A percentile compares a stretch with the other conserved stretches of the same genome.
Evolutionary conservation across 2,329 filamentous ascomycete species (phyloP).

Genomic region (Ophiocordyceps robertsii): DNA sequence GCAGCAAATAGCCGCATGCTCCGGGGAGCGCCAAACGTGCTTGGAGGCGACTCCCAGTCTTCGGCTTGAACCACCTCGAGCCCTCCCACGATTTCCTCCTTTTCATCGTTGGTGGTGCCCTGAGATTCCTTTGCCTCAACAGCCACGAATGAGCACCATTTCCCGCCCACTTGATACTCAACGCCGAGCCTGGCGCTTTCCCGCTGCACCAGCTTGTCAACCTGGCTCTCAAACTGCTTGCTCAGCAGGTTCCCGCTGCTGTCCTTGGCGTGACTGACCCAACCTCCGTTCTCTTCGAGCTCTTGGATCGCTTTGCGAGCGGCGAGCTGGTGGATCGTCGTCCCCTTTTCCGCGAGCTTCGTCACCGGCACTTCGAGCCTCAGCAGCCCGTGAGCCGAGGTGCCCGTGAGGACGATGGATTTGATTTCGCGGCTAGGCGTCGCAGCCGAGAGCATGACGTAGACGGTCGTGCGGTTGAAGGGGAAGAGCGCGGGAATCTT

Average conservation of each 20-base stretch:
- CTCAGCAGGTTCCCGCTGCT: slow-evolving; percentile 28
- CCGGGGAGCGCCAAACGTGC: no score
- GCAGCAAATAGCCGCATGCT: no score
- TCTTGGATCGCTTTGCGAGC: slow-evolving; percentile 55
- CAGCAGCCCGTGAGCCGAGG: slow-evolving; percentile 42
- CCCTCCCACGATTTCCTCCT: not conserved
- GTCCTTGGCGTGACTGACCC: slow-evolving; percentile 41
- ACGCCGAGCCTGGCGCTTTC: slow-evolving; percentile 55
- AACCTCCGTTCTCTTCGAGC: slow-evolving; percentile 57
- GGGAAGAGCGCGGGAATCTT: slow-evolving; percentile 52
- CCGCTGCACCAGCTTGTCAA: slow-evolving; percentile 46
- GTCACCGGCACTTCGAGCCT: slow-evolving; percentile 51
- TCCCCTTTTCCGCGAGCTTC: slow-evolving; percentile 25
- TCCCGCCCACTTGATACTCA: slow-evolving; percentile 52
- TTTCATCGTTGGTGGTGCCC: not conserved
- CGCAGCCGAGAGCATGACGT: slow-evolving; percentile 47
- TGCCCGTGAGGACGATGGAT: slow-evolving; percentile 45
- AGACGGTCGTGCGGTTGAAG: slow-evolving; percentile 51
- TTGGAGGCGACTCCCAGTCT: not conserved
- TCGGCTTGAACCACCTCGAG: not conserved
- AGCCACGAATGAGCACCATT: slow-evolving; percentile 63
- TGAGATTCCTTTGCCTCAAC: slow-evolving; percentile 29
- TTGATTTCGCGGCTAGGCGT: slow-evolving; percentile 26
- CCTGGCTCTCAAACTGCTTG: slow-evolving; percentile 32
- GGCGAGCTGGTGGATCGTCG: slow-evolving; percentile 57